These are phyloP conservation scores for Leucosporidium yakuticum DNA, from an alignment of 768 basidiomycete species.

Conservation along the genomic window DNA sequence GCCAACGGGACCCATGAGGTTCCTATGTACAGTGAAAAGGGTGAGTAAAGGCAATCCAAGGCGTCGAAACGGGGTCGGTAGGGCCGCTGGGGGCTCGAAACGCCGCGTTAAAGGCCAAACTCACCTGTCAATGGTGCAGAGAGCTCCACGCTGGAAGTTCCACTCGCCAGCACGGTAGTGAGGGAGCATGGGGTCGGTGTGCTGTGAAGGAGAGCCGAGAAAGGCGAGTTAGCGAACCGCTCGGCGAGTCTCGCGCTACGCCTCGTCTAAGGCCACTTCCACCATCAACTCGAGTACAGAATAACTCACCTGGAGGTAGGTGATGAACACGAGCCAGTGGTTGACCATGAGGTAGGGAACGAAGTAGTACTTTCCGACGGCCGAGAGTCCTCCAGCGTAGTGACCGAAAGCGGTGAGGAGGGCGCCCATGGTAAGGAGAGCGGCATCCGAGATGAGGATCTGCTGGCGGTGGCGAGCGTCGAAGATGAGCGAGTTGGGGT, in stretches of 20 bases:
- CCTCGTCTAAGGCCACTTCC: too few relatives aligned
- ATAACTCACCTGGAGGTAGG: background rate
- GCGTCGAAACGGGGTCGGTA: too few relatives aligned
- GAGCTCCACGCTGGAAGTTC: slow-evolving; percentile 88
- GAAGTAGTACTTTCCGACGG: slow-evolving; percentile 67
- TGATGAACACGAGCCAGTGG: slow-evolving; percentile 38
- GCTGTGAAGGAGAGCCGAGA: slow-evolving; percentile 71
- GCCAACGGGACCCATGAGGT: slow-evolving; percentile 75
- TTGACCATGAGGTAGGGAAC: slow-evolving; percentile 44
- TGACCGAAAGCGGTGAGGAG: slow-evolving; percentile 54
- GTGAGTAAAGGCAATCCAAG: background rate
- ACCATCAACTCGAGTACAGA: slow-evolving; percentile 43
- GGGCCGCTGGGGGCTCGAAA: slow-evolving; percentile 85
- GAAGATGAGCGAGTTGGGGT: slow-evolving; percentile 71
- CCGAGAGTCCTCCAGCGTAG: slow-evolving; percentile 55
- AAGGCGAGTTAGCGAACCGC: slow-evolving; percentile 93
- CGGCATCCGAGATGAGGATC: slow-evolving; percentile 74
- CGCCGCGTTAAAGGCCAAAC: slow-evolving; percentile 54
- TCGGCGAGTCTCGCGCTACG: too few relatives aligned
- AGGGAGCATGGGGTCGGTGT: slow-evolving; percentile 90
- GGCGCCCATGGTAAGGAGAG: slow-evolving; percentile 66
- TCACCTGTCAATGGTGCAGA: slow-evolving; percentile 91
- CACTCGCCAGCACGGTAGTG: slow-evolving; percentile 86
- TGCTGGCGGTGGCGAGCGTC: slow-evolving; percentile 69
- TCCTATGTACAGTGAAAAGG: slow-evolving; percentile 57